A percentile compares a stretch with the other conserved stretches of the same genome.
Conservation (phyloP, 805 yeast species). For the Saturnispora gosingensis region DNA sequence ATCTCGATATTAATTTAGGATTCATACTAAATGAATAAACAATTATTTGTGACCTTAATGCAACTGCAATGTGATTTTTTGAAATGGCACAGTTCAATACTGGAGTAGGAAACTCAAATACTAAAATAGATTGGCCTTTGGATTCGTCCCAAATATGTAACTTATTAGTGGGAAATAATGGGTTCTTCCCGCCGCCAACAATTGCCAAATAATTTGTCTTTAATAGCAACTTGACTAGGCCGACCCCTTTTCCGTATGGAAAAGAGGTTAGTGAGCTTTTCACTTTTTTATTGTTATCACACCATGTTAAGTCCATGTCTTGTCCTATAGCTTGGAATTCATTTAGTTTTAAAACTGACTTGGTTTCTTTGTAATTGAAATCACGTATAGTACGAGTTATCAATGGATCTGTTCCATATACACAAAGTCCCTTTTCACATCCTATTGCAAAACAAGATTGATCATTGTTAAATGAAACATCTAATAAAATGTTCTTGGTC, state of each 20-base stretch:
- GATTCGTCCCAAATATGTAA: conserved; percentile 89
- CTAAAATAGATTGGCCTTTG: conserved; percentile 61
- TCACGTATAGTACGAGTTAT: conserved; percentile 60
- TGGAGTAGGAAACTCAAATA: conserved; percentile 67
- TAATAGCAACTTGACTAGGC: conserved; percentile 71
- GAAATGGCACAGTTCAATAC: conserved; percentile 68
- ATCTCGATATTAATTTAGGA: conserved; percentile 54
- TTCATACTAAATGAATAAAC: conserved; percentile 77
- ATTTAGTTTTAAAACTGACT: not conserved
- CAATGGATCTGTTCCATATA: conserved; percentile 82
- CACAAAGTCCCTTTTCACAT: conserved; percentile 71
- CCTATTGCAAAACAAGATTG: conserved; percentile 83
- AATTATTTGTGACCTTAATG: conserved; percentile 54
- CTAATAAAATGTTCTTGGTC: conserved; percentile 20
- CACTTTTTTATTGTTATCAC: not conserved
- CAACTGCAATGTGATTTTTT: conserved; percentile 65
- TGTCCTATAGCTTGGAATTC: not conserved
- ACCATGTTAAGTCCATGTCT: not conserved
- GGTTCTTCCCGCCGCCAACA: conserved; percentile 82
- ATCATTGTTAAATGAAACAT: conserved; percentile 78
- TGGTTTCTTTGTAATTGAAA: conserved; percentile 20
- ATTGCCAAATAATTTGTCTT: conserved; percentile 85
- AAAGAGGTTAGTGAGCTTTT: conserved; percentile 7
- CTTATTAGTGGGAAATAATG: conserved; percentile 70
- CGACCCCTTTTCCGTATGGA: conserved; percentile 45